Base-by-base conservation (phyloP, 176 grass and related monocot genomes). In the Carex littledalei region DNA sequence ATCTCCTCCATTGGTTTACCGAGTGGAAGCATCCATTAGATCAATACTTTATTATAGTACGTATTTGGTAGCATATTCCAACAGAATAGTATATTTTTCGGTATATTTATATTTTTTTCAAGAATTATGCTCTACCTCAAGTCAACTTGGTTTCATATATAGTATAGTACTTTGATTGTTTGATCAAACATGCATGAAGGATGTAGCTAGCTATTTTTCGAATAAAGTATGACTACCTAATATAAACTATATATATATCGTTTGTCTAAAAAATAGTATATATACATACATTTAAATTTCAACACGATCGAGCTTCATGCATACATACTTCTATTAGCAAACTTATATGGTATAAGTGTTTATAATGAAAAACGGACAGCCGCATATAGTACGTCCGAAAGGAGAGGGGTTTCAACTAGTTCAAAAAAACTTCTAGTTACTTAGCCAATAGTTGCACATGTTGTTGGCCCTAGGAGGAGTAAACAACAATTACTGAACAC, bases 401-500 rank as follows among this genome's bases (percentile, higher is more conserved):
- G 80, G 58, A 67, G 60, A 82, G 43, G 16, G 16, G 11, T 17
- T 76, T 22, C 2, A 64, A 82, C 14, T 39, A 47, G 15, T 24
- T 61, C 32, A 81, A 63, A 16, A 18, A 41, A 62, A 81, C 63
- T 58, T 29, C 79, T 63, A 63, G 57, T 63, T 81, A 9, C 7
- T 58, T 81, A 47, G 12, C 24, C 16, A 69, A 39, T 54, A 31
- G 73, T 54, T 54, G 22, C 49, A 77, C 73, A 55, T 55, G 59
- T 61, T 63, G 58, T 63, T 81, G 79, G 57, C 6, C 79, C 26
- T 57, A 67, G 61, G 80, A 83, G 45, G 80, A 83, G 80, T 83
- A 67, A 83, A 83, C 43, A 53, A 65, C 80, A 67, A 83, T 83
- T 65, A 83, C 80, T 66, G 80, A 83, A 83, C 59, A 83, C 18